Evolutionary conservation across 495 filamentous ascomycete species (phyloP).

Genomic region (Letharia lupina): DNA sequence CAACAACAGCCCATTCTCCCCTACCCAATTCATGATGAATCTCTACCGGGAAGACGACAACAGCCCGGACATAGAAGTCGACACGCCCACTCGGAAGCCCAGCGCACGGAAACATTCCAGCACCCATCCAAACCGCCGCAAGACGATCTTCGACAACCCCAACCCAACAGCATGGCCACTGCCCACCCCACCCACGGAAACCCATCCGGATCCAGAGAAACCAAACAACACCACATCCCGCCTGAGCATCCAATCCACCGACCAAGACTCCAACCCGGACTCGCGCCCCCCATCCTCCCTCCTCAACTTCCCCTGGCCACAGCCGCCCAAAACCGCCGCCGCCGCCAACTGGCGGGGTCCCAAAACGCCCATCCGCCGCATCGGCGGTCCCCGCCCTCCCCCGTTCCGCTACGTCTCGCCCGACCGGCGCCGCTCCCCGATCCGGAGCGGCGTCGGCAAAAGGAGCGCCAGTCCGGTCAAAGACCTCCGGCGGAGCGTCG

Average conservation of each 20-base stretch:
- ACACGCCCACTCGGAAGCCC: conserved; percentile 19
- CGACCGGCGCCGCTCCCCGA: neutral
- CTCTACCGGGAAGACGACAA: conserved; percentile 2
- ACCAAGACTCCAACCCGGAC: neutral
- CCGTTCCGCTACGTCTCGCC: conserved; percentile 12
- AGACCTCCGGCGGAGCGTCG: conserved; percentile 3
- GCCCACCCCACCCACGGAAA: neutral
- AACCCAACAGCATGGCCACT: neutral
- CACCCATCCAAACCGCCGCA: conserved; percentile 13
- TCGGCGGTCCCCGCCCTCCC: conserved; percentile 2
- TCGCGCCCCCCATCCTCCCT: conserved; percentile 8
- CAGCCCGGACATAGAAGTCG: conserved; percentile 5
- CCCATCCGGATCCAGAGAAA: neutral
- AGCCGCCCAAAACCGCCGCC: neutral
- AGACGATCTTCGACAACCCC: conserved; percentile 7
- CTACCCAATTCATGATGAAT: neutral
- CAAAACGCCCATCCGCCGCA: neutral
- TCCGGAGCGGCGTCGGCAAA: conserved; percentile 7
- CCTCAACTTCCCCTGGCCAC: conserved; percentile 2
- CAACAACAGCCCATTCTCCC: conserved; percentile 9
- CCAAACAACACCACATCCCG: neutral
- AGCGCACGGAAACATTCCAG: neutral
- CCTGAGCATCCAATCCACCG: neutral
- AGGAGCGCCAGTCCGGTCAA: neutral
- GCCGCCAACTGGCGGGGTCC: conserved; percentile 7